A percentile compares a stretch with the other conserved stretches of the same genome.
These are phyloP conservation scores for Psilocybe tampanensis DNA, from an alignment of 768 basidiomycete genomes.

Conservation along the genomic window DNA sequence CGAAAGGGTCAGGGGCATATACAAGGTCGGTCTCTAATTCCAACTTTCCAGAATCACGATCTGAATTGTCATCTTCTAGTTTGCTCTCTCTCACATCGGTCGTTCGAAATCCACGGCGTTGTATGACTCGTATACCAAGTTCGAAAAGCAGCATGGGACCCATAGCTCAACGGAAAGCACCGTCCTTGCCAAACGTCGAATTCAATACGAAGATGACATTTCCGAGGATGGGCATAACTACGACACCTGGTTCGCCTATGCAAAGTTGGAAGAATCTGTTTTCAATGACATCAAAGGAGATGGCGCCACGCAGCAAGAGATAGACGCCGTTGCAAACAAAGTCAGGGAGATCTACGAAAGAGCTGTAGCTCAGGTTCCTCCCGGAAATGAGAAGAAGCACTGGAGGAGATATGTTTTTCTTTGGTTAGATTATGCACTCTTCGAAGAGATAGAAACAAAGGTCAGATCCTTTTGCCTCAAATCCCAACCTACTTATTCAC, in stretches of 20 bases:
- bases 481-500: background rate
- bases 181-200: constrained; percentile 91
- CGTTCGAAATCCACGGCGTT: constrained; percentile 85
- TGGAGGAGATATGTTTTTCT: constrained; percentile 88
- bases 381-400: constrained; percentile 87
- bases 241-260: constrained; percentile 97
- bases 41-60: background rate
- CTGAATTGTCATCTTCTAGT: constrained; percentile 45
- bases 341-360: constrained; percentile 94
- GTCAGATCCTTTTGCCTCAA: constrained; percentile 34
- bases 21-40: constrained; percentile 63
- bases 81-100: constrained; percentile 87
- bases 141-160: constrained; percentile 96
- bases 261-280: constrained; percentile 90
- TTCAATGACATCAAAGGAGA: constrained; percentile 71
- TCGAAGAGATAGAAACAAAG: constrained; percentile 94
- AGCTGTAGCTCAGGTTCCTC: constrained; percentile 94
- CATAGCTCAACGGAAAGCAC: constrained; percentile 85
- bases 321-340: constrained; percentile 57
- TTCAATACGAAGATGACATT: constrained; percentile 96
- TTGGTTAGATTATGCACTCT: constrained; percentile 93
- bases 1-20: constrained; percentile 94
- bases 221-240: constrained; percentile 89
- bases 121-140: constrained; percentile 91
- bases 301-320: constrained; percentile 69